Base-by-base conservation (phyloP, 257 asterid species). In the Knoxia roxburghii region DNA sequence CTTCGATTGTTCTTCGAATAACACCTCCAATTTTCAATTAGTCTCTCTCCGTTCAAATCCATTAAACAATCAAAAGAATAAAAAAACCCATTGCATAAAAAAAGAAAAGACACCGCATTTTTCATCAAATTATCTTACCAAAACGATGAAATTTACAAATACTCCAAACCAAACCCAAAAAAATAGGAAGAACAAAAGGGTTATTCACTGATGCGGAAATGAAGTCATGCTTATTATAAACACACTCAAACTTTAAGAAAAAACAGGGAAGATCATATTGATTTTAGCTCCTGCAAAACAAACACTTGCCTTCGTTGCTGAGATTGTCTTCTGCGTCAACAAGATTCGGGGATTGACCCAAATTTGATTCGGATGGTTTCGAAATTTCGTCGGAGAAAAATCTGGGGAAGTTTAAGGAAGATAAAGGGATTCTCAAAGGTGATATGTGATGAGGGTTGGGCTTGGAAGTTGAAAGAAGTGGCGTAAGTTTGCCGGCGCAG, bases 231-330 rank as follows among this genome's bases (percentile, higher is more conserved):
- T 40, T 32, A 41, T 43, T 7, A 37, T 12, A 24, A 64, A 18
- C 10, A 50, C 23, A 2, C 18, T 21, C 27, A 50, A 50, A 50
- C 27, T 50, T 50, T 50, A 20, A 50, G 12, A 57, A 57, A 57
- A 29, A 57, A 23, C 5, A 58, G 3, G 45, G 43, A 20, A 58
- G 32, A 57, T 30, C 40, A 20, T 57, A 10, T 27, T n/a, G n/a
- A n/a, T n/a, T n/a, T n/a, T 21, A 56, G 21, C 20, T 56, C 5
- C 14, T 27, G 2, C 11, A 46, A 64, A 45, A 48, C 9, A n/a
- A n/a, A 3, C 27, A 64, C 67, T 24, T 59, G 29, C 73, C 73
- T 59, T 58, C 50, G 43, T 59, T 24, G 60, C 68, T 48, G 45
- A 32, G 56, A 17, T 32, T 5, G 0, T 46, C 73, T 15, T 29